Base-by-base conservation (phyloP, 108 stramenopile species). In the Phaeodactylum tricornutum region DNA sequence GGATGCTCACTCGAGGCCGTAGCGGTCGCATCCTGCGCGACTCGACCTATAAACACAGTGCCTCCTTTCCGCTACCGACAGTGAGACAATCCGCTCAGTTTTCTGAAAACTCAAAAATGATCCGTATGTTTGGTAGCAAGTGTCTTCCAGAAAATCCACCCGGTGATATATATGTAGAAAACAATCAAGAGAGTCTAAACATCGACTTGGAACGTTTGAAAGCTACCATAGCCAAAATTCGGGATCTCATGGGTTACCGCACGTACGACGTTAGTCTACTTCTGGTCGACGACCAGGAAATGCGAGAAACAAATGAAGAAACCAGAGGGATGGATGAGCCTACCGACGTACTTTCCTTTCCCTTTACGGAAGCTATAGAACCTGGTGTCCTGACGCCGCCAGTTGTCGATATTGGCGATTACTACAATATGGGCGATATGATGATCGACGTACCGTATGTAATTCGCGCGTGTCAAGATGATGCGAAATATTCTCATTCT, bases 331-430 rank as follows among this genome's bases (percentile, higher is more conserved):
- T 85, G 5, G 55, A 75, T 46, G 52, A 58, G 5, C 66, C 84
- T 0, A 93, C 94, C 0, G 94, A 96, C 43, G 79, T 96, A 34
- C 53, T 96, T 15, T 84, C 81, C 16, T 96, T 92, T 57, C 86
- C 85, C 16, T 75, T 91, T 50, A 65, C 67, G 38, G 71, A 81
- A 0, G 43, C 45, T 17, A 17, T 34, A 6, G 34, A 62, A 40
- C 81, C 88, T 1, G 88, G 88, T 7, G 48, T 66, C 23, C 47
- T 90, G 50, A 51, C 59, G 15, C 67, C 75, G 25, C 83, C 81
- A 3, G 64, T 72, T 29, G 78, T 84, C 53, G 75, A 81, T 53
- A 55, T 77, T 24, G 70, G 62, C 2, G 91, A 90, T 25, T 81
- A 74, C 43, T 91, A 91, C 46, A 72, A 71, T 44, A 57, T 96